Conservation (phyloP, 345 rosid species). For the Eucalyptus paniculata region DNA sequence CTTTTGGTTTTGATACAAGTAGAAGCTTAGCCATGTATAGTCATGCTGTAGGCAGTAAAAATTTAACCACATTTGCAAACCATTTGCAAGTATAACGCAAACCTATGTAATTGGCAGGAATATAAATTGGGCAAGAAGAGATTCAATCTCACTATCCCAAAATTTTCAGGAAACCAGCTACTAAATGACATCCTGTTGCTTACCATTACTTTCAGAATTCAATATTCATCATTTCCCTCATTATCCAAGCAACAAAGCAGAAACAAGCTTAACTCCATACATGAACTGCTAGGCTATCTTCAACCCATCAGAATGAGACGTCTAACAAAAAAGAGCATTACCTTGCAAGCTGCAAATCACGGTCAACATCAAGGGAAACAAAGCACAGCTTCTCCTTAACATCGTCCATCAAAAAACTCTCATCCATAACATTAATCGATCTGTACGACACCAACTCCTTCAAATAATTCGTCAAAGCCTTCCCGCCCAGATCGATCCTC, state of each 20-base stretch:
- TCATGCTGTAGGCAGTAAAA: neutral
- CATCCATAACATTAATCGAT: slow-evolving; percentile 71
- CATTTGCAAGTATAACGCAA: neutral
- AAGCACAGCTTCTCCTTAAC: slow-evolving; percentile 92
- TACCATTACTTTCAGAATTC: neutral
- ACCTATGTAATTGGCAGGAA: neutral
- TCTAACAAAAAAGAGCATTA: neutral
- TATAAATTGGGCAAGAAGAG: neutral
- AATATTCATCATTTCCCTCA: neutral
- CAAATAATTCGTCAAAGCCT: slow-evolving; percentile 84
- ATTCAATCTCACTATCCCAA: neutral
- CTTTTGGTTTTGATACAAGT: neutral
- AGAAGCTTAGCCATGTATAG: neutral
- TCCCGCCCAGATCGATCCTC: slow-evolving; percentile 86
- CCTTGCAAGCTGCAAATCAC: slow-evolving; percentile 63
- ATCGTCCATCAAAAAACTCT: slow-evolving; percentile 78
- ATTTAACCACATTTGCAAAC: neutral
- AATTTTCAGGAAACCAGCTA: neutral
- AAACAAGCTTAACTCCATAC: neutral
- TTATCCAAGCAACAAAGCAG: neutral
- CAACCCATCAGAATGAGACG: neutral
- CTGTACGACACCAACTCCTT: slow-evolving; percentile 85
- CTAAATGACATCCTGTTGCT: neutral
- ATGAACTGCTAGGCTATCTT: neutral
- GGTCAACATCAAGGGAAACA: slow-evolving; percentile 67